Evolutionary conservation across 2,329 filamentous ascomycete species (phyloP).

Genomic region (Colletotrichum paranaense): DNA sequence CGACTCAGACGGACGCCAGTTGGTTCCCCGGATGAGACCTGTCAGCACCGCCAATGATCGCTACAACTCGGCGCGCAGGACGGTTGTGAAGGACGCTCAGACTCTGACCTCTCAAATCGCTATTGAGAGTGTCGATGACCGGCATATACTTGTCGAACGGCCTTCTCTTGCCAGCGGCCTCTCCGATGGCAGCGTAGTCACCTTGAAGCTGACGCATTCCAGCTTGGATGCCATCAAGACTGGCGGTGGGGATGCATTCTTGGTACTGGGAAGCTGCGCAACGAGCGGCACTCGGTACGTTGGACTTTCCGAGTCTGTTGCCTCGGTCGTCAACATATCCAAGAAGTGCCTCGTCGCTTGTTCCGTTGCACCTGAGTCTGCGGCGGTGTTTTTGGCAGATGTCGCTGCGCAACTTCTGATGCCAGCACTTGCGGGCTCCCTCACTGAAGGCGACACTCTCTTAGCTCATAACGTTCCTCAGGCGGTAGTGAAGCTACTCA

Average conservation of each 20-base stretch:
- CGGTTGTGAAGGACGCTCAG: background rate
- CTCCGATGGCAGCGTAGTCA: background rate
- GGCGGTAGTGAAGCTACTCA: background rate
- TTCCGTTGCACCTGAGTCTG: background rate
- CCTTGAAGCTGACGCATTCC: background rate
- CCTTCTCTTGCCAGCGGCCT: no score
- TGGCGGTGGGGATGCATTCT: background rate
- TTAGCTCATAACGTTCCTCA: background rate
- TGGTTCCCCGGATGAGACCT: slow-evolving; percentile 6
- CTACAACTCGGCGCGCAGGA: slow-evolving; percentile 2
- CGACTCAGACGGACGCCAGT: slow-evolving; percentile 6
- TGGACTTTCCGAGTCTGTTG: background rate
- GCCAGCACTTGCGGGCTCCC: background rate
- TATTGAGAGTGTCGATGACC: background rate
- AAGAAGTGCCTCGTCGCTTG: background rate
- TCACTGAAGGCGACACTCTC: background rate
- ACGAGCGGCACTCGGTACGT: background rate
- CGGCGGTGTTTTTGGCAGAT: background rate
- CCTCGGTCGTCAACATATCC: background rate
- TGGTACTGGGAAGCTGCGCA: background rate
- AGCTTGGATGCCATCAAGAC: background rate
- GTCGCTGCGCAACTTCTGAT: background rate
- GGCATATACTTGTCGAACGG: background rate
- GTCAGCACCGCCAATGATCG: slow-evolving; percentile 8
- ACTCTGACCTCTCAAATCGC: background rate